These are phyloP conservation scores for Heliamphora pulchella DNA, from an alignment of 179 eudicot species.

Conservation along the genomic window DNA sequence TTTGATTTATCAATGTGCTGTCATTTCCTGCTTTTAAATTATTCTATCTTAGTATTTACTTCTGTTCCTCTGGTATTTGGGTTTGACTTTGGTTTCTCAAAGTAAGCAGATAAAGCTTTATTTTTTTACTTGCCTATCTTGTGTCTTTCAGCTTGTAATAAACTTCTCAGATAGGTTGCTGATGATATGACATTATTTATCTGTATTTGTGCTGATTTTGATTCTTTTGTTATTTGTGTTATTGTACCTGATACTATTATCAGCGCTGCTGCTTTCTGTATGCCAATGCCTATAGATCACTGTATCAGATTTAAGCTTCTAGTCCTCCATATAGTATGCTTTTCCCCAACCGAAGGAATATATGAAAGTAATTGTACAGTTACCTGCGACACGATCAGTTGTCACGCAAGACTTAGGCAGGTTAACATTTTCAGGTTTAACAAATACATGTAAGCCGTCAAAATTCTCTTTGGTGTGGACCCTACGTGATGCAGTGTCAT, in stretches of 20 bases:
- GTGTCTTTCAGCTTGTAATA: neutral
- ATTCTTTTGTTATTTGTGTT: neutral
- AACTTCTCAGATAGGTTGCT: neutral
- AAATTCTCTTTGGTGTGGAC: conserved; percentile 77
- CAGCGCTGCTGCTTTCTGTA: neutral
- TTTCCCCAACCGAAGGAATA: neutral
- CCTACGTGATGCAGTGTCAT: conserved; percentile 43
- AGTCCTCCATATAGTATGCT: neutral
- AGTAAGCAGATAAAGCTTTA: neutral
- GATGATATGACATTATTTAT: neutral
- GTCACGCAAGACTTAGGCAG: conserved; percentile 1
- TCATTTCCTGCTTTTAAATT: neutral
- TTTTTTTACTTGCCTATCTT: neutral
- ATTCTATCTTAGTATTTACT: too few relatives aligned
- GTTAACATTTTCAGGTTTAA: conserved; percentile 25
- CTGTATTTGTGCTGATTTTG: neutral
- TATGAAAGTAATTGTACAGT: conserved; percentile 2
- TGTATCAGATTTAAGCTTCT: neutral
- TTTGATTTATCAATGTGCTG: neutral
- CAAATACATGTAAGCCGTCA: conserved; percentile 36
- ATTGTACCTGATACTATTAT: neutral
- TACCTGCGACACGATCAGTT: neutral
- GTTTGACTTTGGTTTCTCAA: neutral
- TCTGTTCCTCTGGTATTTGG: neutral
- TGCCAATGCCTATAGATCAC: neutral